These are phyloP conservation scores for Phaffia tasmanica DNA, from an alignment of 768 basidiomycete species.

Conservation along the genomic window DNA sequence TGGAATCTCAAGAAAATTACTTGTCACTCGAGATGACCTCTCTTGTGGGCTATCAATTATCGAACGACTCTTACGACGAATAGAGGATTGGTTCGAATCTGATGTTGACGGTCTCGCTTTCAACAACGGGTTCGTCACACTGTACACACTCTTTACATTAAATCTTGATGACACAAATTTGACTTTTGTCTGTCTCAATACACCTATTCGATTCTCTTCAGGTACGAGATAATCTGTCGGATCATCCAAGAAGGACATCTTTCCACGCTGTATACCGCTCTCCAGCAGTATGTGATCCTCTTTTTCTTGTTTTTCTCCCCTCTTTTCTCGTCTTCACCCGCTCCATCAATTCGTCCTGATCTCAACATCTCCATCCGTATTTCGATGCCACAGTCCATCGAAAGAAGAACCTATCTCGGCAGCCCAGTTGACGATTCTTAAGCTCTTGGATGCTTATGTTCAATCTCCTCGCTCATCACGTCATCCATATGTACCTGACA, in stretches of 20 bases:
- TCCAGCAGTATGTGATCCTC: slow-evolving; percentile 48
- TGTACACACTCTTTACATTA: not conserved
- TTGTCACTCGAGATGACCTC: not conserved
- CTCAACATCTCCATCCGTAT: no score
- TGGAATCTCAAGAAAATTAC: slow-evolving; percentile 24
- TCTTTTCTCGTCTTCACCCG: not conserved
- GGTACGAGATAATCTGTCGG: slow-evolving; percentile 23
- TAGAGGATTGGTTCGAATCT: slow-evolving; percentile 59
- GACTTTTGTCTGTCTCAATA: not conserved
- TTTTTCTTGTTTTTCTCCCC: not conserved
- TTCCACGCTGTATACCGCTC: slow-evolving; percentile 50
- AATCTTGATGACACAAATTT: not conserved
- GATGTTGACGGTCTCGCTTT: slow-evolving; percentile 46
- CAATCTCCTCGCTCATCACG: slow-evolving; percentile 36
- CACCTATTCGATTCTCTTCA: not conserved
- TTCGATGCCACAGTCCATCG: slow-evolving; percentile 39
- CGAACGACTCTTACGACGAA: slow-evolving; percentile 55
- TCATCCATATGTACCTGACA: slow-evolving; percentile 2
- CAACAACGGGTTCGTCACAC: slow-evolving; percentile 22
- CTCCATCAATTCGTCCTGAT: not conserved
- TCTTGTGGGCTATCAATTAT: slow-evolving; percentile 46
- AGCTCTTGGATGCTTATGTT: slow-evolving; percentile 73
- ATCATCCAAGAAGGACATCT: slow-evolving; percentile 54
- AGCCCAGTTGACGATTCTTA: slow-evolving; percentile 75
- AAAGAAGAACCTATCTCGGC: slow-evolving; percentile 64